A percentile compares a stretch with the other conserved stretches of the same genome.
These are phyloP conservation scores for Tubosaeta sp. DNA, from an alignment of 768 basidiomycete genomes.

Conservation along the genomic window DNA sequence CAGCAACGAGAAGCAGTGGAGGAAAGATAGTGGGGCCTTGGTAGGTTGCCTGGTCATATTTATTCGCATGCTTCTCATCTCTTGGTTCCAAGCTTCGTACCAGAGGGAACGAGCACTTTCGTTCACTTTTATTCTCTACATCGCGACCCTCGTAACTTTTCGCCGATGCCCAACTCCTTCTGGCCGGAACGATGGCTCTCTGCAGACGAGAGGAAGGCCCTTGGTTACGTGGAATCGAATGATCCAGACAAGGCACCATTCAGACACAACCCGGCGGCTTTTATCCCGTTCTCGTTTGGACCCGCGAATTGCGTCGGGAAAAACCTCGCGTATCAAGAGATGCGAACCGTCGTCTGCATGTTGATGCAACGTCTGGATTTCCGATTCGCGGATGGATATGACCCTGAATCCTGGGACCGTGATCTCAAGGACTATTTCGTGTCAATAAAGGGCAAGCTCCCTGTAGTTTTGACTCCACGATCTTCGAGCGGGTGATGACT, in stretches of 20 bases:
- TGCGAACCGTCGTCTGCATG: conserved; percentile 35
- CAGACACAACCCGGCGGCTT: conserved; percentile 35
- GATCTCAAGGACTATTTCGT: conserved; percentile 39
- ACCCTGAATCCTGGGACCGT: conserved; percentile 30
- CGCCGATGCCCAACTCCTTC: conserved; percentile 41
- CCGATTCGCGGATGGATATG: conserved; percentile 36
- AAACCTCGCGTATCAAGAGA: conserved; percentile 40
- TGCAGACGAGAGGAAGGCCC: conserved; percentile 20
- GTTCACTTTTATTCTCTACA: conserved; percentile 43
- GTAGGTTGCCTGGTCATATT: conserved; percentile 26
- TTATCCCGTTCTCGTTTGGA: conserved; percentile 44
- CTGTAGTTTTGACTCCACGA: conserved; percentile 35
- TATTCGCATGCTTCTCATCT: conserved; percentile 9
- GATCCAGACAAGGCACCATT: conserved; percentile 27
- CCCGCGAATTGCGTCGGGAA: conserved; percentile 44
- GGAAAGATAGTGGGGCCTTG: conserved; percentile 38
- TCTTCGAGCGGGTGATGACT: conserved; percentile 13
- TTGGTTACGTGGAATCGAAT: conserved; percentile 24
- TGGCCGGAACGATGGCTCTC: conserved; percentile 43
- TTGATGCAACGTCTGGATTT: conserved; percentile 41
- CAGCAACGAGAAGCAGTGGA: conserved; percentile 31
- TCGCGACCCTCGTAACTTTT: conserved; percentile 44
- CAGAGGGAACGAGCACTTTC: conserved; percentile 41
- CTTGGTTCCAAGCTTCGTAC: conserved; percentile 34
- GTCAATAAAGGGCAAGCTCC: conserved; percentile 31